Base-by-base conservation (phyloP, 129 eudicot genomes). In the Scalesia atractyloides region DNA sequence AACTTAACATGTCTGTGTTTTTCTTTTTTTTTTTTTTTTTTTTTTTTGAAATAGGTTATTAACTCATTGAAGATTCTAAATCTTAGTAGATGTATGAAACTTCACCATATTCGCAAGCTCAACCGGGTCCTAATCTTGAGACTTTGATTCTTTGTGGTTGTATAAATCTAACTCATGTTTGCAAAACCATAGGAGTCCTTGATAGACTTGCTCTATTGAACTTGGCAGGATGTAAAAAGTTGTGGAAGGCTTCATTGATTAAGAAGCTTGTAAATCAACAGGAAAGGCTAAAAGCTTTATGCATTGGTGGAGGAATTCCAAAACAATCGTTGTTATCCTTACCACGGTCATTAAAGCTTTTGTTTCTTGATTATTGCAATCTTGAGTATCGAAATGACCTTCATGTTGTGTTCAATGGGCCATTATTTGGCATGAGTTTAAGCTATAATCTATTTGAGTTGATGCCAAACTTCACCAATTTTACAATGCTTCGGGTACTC, bases 161-260 rank as follows among this genome's bases (percentile, higher is more conserved):
- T 49, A 2, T 0, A 5, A 26, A 3, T 2, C 14, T 81, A 20
- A 78, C 47, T 64, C 47, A 12, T 62, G 50, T 66, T 53, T 33
- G 47, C 54, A 74, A 82, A 50, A 73, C 80, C 36, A 54, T 82
- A 17, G 73, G 73, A 26, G 8, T n/a, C 59, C 68, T 78, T 5
- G 18, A 20, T 1, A 57, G 56, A 10, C 77, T 82, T 78, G 1
- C 30, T 61, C 12, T 30, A 0, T 14, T 82, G 56, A 52, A 77
- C 47, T 41, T 82, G 49, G 44, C 48, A 41, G 73, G 60, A 24
- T 82, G 86, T 60, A 18, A 15, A 20, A 77, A 11, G 0, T 20
- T 76, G 10, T 13, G 56, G 10, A 46, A 68, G 12, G 5, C 30
- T 3, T 24, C 30, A 24, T 1, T 18, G 47, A 22, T 5, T 37